Conservation (phyloP, 768 basidiomycete species). For the Tubosaeta sp. region DNA sequence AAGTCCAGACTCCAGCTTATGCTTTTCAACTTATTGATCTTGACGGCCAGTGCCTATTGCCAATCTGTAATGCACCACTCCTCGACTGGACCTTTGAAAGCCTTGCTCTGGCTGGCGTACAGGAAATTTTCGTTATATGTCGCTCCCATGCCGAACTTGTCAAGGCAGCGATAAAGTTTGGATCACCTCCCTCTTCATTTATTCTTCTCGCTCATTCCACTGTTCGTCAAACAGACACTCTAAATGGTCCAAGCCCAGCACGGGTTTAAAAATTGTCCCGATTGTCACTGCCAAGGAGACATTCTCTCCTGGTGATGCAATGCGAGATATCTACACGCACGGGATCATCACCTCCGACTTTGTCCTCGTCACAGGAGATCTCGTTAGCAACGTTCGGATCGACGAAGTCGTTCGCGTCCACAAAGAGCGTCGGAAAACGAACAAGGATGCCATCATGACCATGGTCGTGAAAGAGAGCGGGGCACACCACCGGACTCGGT, state of each 20-base stretch:
- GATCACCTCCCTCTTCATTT: conserved; percentile 9
- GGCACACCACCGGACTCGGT: conserved; percentile 70
- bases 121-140: conserved; percentile 94
- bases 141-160: conserved; percentile 86
- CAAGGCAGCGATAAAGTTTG: conserved; percentile 79
- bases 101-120: conserved; percentile 90
- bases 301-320: conserved; percentile 84
- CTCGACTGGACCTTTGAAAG: conserved; percentile 97
- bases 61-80: conserved; percentile 89
- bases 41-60: conserved; percentile 72
- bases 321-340: conserved; percentile 91
- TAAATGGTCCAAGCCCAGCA: conserved; percentile 78
- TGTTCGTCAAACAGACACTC: conserved; percentile 50
- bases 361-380: conserved; percentile 85
- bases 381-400: conserved; percentile 90
- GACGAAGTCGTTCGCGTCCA: conserved; percentile 86
- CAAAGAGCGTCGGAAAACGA: conserved; percentile 78
- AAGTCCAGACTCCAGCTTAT: conserved; percentile 28
- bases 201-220: conserved; percentile 6
- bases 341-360: conserved; percentile 89
- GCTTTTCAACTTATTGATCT: conserved; percentile 15
- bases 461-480: conserved; percentile 87
- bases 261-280: conserved; percentile 78
- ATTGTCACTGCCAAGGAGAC: conserved; percentile 84
- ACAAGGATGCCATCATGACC: conserved; percentile 95